A percentile compares a stretch with the other conserved stretches of the same genome.
Evolutionary conservation across 345 rosid genomes (phyloP).

Genomic region (Microcos paniculata): DNA sequence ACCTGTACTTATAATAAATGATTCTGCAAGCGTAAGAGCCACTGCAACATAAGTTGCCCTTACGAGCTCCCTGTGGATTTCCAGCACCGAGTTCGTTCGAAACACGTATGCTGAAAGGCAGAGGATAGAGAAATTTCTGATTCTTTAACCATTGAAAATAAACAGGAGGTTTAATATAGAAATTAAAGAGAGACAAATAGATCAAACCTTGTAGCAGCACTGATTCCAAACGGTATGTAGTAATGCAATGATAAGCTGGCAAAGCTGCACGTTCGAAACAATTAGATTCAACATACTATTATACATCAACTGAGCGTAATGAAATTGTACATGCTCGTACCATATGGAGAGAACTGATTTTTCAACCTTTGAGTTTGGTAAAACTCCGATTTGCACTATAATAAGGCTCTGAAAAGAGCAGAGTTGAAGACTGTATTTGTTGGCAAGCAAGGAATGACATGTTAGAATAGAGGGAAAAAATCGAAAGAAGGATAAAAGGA

Average conservation of each 20-base stretch:
- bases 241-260: slow-evolving; percentile 28
- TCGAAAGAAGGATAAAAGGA: neutral
- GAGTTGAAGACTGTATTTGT: neutral
- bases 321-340: slow-evolving; percentile 14
- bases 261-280: slow-evolving; percentile 19
- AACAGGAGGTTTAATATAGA: neutral
- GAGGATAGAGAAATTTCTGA: too few relatives aligned
- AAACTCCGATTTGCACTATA: neutral
- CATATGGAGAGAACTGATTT: neutral
- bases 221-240: slow-evolving; percentile 31
- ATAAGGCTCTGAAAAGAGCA: neutral
- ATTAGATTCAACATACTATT: neutral
- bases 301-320: neutral
- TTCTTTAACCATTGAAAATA: too few relatives aligned
- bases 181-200: neutral
- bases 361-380: neutral
- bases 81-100: neutral
- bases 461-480: neutral
- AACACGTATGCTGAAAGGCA: slow-evolving; percentile 31
- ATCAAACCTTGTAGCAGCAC: slow-evolving; percentile 29
- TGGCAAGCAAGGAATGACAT: neutral
- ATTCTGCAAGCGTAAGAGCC: neutral
- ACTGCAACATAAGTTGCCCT: neutral
- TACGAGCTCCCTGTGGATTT: neutral
- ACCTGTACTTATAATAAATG: neutral